A percentile compares a stretch with the other conserved stretches of the same genome.
These are phyloP conservation scores for Colletotrichum phormii DNA, from an alignment of 2,329 filamentous ascomycete species.

Conservation along the genomic window DNA sequence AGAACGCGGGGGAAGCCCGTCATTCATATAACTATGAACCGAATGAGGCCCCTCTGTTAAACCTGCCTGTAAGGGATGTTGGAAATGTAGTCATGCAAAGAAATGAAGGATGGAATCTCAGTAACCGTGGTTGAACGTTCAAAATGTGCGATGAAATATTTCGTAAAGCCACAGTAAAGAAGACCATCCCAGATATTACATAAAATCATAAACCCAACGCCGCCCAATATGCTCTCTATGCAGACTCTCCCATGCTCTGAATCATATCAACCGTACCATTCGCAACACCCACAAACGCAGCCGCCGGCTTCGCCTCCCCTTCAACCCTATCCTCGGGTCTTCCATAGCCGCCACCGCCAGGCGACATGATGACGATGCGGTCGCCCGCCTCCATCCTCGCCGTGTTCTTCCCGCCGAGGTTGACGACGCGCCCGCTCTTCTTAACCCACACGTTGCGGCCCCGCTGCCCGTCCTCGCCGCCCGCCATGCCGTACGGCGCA, in stretches of 20 bases:
- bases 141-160: background rate
- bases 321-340: constrained; percentile 14
- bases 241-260: constrained; percentile 33
- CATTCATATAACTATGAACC: too few relatives aligned
- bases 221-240: background rate
- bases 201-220: background rate
- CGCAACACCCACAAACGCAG: constrained; percentile 24
- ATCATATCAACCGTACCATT: constrained; percentile 34
- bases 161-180: background rate
- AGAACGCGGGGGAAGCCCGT: too few relatives aligned
- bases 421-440: constrained; percentile 55
- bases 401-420: constrained; percentile 70
- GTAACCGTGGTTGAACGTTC: background rate
- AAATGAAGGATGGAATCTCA: background rate
- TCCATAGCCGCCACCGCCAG: constrained; percentile 72
- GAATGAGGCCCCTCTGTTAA: too few relatives aligned
- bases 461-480: constrained; percentile 74
- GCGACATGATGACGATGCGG: constrained; percentile 70
- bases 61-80: too few relatives aligned
- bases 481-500: constrained; percentile 77
- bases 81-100: too few relatives aligned
- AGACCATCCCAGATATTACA: background rate
- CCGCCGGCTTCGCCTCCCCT: background rate
- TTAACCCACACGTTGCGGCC: constrained; percentile 77
- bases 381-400: constrained; percentile 70